phyloP scores from a whole-genome alignment of 305 asterid genomes.

The Fraxinus baroniana region DNA sequence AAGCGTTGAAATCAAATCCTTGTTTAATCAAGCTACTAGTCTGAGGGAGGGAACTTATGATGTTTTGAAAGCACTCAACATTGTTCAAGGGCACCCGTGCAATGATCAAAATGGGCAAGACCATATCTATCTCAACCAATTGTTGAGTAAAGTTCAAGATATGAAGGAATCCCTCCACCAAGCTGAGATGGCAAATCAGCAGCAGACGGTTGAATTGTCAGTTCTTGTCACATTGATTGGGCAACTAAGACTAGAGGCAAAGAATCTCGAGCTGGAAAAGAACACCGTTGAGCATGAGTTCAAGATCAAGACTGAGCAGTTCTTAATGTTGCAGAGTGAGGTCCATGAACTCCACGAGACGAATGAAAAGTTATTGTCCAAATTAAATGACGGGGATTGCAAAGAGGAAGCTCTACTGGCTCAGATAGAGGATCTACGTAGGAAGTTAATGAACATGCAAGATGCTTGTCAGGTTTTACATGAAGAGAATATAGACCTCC shows the following conservation, averaged over 20 bases:
- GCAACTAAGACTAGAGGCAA: constrained; percentile 48
- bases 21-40: constrained; percentile 50
- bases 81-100: constrained; percentile 34
- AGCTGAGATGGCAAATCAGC: constrained; percentile 65
- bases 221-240: constrained; percentile 62
- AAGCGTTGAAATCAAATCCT: constrained; percentile 47
- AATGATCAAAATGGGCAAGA: constrained; percentile 44
- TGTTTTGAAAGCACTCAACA: constrained; percentile 57
- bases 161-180: constrained; percentile 40
- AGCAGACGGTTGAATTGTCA: constrained; percentile 46
- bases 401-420: constrained; percentile 43
- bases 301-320: constrained; percentile 39
- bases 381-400: constrained; percentile 51
- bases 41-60: constrained; percentile 56
- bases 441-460: constrained; percentile 42
- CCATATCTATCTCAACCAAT: constrained; percentile 38
- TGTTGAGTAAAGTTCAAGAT: constrained; percentile 46
- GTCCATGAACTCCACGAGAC: constrained; percentile 41
- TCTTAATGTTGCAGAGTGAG: constrained; percentile 46
- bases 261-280: constrained; percentile 53
- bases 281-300: constrained; percentile 42
- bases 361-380: constrained; percentile 50
- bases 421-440: constrained; percentile 44
- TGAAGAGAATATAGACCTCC: constrained; percentile 41
- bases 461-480: constrained; percentile 40